These are phyloP conservation scores for Solanum appendiculatum DNA, from an alignment of 257 asterid species.

Conservation along the genomic window DNA sequence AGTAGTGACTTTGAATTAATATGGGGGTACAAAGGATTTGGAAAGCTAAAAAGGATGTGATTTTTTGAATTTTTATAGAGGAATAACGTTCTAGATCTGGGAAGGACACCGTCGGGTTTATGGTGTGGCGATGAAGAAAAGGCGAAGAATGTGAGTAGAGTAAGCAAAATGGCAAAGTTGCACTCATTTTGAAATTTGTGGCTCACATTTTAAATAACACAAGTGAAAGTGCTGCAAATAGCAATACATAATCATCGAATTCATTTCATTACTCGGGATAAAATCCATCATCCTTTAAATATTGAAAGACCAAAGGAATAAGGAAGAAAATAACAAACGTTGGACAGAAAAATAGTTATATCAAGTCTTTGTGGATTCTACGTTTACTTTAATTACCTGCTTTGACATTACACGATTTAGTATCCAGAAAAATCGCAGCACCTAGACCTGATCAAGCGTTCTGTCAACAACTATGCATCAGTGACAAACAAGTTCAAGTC, in stretches of 20 bases:
- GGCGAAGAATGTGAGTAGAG: background rate
- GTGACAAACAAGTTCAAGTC: background rate
- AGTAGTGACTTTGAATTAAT: background rate
- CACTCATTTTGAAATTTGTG: background rate
- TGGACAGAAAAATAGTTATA: background rate
- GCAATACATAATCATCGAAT: background rate
- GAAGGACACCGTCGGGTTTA: background rate
- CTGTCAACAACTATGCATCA: background rate
- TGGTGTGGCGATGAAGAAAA: background rate
- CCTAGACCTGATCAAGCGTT: background rate
- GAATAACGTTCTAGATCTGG: background rate
- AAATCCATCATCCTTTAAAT: background rate
- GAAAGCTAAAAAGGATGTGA: background rate
- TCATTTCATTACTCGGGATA: background rate
- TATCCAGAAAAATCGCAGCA: background rate
- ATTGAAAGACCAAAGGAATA: background rate
- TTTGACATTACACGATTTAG: background rate
- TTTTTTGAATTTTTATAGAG: background rate
- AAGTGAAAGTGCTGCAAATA: background rate
- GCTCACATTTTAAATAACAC: background rate
- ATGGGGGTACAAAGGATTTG: background rate
- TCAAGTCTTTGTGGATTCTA: background rate
- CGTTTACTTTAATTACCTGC: background rate
- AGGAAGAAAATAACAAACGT: background rate
- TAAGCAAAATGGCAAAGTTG: background rate